phyloP scores from a whole-genome alignment of 139 green algal genomes.

The Coelastrella sp. region DNA sequence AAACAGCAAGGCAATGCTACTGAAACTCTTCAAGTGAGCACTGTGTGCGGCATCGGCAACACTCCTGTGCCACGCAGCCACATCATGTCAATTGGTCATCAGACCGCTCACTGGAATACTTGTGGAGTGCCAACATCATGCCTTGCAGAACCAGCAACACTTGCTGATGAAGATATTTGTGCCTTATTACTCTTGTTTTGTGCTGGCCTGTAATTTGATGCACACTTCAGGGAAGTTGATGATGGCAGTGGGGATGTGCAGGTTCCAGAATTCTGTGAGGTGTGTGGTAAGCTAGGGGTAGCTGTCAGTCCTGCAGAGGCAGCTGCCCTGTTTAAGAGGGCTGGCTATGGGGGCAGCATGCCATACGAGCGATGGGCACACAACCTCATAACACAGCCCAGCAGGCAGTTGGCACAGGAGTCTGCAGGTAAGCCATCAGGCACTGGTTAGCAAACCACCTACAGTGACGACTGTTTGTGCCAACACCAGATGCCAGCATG shows the following conservation, averaged over 20 bases:
- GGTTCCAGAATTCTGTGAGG: conserved; percentile 56
- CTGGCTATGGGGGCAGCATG: conserved; percentile 63
- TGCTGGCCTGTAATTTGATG: not conserved
- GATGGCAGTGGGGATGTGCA: conserved; percentile 68
- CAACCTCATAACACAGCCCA: conserved; percentile 65
- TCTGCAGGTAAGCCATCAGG: conserved; percentile 48
- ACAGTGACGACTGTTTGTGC: too few relatives aligned
- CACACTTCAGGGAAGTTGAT: conserved; percentile 59
- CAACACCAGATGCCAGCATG: not conserved
- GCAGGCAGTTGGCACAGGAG: conserved; percentile 64
- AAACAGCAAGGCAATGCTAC: conserved; percentile 62
- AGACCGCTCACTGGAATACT: too few relatives aligned
- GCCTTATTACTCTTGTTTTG: not conserved
- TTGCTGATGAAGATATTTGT: conserved; percentile 12
- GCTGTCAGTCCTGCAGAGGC: conserved; percentile 47
- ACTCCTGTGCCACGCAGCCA: too few relatives aligned
- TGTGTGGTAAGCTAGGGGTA: conserved; percentile 57
- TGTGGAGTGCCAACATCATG: too few relatives aligned
- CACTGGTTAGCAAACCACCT: not conserved
- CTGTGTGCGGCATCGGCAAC: not conserved
- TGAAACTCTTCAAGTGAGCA: conserved; percentile 68
- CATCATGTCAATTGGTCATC: too few relatives aligned
- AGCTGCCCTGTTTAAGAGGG: conserved; percentile 55
- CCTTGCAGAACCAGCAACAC: not conserved
- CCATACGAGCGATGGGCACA: conserved; percentile 66